phyloP scores from a whole-genome alignment of 768 basidiomycete genomes.

The Cyathus striatus region DNA sequence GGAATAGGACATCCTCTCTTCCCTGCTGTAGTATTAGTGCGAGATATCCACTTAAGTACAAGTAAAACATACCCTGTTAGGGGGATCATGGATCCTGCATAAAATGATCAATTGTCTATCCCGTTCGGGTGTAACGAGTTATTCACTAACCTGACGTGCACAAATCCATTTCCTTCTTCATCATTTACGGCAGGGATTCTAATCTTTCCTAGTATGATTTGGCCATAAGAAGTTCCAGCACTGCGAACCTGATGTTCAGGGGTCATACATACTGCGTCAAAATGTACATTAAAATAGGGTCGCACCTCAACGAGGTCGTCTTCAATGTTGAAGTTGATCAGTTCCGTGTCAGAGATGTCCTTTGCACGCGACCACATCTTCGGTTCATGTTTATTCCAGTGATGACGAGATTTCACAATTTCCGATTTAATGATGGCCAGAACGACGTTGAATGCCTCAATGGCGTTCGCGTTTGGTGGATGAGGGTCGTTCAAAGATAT shows the following conservation, averaged over 20 bases:
- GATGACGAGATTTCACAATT: slow-evolving; percentile 57
- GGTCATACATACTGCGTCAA: slow-evolving; percentile 34
- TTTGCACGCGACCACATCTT: slow-evolving; percentile 64
- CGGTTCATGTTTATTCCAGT: slow-evolving; percentile 73
- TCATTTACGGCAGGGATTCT: slow-evolving; percentile 64
- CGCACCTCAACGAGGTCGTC: slow-evolving; percentile 36
- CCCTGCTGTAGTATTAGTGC: slow-evolving; percentile 36
- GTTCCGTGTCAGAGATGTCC: slow-evolving; percentile 43
- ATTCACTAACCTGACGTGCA: slow-evolving; percentile 60
- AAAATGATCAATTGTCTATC: slow-evolving; percentile 1
- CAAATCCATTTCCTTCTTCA: slow-evolving; percentile 54
- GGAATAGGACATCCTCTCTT: slow-evolving; percentile 60
- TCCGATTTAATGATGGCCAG: slow-evolving; percentile 55
- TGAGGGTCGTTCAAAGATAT: slow-evolving; percentile 57
- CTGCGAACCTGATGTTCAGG: slow-evolving; percentile 34
- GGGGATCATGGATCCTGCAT: slow-evolving; percentile 71
- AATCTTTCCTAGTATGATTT: slow-evolving; percentile 73
- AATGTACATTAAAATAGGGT: slow-evolving; percentile 8
- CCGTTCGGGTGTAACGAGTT: slow-evolving; percentile 4
- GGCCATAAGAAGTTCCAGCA: slow-evolving; percentile 59
- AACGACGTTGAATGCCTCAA: slow-evolving; percentile 60
- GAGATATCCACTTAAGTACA: not conserved
- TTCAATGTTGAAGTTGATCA: slow-evolving; percentile 47
- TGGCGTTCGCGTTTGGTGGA: slow-evolving; percentile 49
- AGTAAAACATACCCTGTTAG: slow-evolving; percentile 49